Evolutionary conservation across 805 yeast genomes (phyloP), one percentile per base, ranked within the genome.

Genomic region (Lachancea lanzarotensis): DNA sequence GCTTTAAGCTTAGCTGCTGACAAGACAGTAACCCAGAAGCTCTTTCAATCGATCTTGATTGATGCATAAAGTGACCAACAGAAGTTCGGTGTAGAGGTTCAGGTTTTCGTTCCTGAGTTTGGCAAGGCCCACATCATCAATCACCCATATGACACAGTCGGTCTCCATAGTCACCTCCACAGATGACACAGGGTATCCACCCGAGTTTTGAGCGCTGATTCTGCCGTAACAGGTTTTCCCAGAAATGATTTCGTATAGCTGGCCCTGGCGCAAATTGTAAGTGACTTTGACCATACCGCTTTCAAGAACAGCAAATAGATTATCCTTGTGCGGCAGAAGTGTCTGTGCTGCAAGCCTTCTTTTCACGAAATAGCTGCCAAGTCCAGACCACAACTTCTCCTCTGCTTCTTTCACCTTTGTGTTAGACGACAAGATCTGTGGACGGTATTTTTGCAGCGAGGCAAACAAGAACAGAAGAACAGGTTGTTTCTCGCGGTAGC

Each of bases 11-110:
- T 55, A 76, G 10, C 80, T 73, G 35, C 85, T 72, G 2, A 87
- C 79, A 41, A 86, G 69, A 19, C 89, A 74, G 59, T 84, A 86
- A 2, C 93, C 87, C 2, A 91, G 75, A 52, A 88, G 69, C 22
- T 85, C 77, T 48, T 81, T 86, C 54, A 83, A 82, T 51, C 96
- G 69, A 54, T 79, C 88, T 46, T 82, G 80, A 30, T 79, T 71
- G 42, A 89, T 65, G 38, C 78, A 74, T 50, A 83, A 67, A 26
- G 82, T 77, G 27, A 88, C 76, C 37, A 71, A 67, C 39, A 79
- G 61, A 34, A 89, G 63, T 57, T 89, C 95, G 34, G 77, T 74
- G 52, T 77, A 84, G 9, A 84, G 59, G 27, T 69, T 75, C 4
- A 63, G 59, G 25, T 86, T 79, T 18, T 75, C 72, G 12, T 63